These are phyloP conservation scores for Phytophthora meadii DNA, from an alignment of 352 stramenopile genomes.

Conservation along the genomic window DNA sequence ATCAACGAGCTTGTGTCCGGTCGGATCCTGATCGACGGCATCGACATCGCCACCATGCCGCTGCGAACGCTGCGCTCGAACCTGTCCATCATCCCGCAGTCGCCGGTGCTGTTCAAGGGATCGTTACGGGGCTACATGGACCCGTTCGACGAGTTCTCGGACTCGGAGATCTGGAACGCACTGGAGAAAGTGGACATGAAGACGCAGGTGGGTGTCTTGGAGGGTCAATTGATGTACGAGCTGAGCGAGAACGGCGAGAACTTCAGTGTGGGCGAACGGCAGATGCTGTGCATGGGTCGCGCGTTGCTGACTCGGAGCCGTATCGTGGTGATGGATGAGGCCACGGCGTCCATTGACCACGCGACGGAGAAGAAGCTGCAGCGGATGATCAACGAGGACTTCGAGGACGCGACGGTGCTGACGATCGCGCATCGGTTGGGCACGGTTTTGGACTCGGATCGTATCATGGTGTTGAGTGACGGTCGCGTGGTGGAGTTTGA, in stretches of 20 bases:
- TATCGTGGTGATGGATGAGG: no score
- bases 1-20: constrained; percentile 76
- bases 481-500: constrained; percentile 89
- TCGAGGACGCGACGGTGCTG: constrained; percentile 82
- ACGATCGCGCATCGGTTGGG: constrained; percentile 94
- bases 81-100: constrained; percentile 48
- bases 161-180: constrained; percentile 37
- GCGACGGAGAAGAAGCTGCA: no score
- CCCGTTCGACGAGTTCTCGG: constrained; percentile 80
- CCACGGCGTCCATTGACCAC: no score
- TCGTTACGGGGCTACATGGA: constrained; percentile 90
- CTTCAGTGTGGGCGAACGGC: no score
- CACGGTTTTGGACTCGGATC: constrained; percentile 46
- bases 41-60: constrained; percentile 43
- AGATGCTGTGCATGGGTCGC: no score
- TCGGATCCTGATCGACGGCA: constrained; percentile 54
- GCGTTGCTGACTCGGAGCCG: no score
- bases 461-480: constrained; percentile 83
- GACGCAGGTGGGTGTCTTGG: constrained; percentile 5
- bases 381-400: no score
- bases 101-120: constrained; percentile 32
- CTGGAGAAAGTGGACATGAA: constrained; percentile 2
- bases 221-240: not conserved
- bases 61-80: constrained; percentile 39
- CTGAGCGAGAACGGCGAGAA: not conserved